Evolutionary conservation across 164 flowering plant genomes (phyloP), one percentile per base, ranked within the genome.

Genomic region (Chimonanthus praecox): DNA sequence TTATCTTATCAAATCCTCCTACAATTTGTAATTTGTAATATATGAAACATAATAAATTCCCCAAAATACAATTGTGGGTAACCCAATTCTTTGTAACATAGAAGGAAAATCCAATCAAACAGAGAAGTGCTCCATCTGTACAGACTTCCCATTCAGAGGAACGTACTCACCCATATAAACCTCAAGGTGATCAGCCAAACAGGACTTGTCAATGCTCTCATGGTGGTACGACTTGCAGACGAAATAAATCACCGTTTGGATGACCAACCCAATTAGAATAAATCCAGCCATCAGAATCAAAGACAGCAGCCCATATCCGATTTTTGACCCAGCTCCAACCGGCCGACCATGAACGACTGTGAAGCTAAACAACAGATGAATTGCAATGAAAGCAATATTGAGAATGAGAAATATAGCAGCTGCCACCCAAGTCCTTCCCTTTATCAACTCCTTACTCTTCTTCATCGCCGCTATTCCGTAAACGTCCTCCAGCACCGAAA

Each of bases 191-290:
- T 85, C 87, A 2, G 91, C 77, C 16, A 88, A 68, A 4, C 77
- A 58, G 0, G 89, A 83, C 68, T 84, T 88, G 64, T 88, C 91
- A n/a, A 86, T 83, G 77, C 70, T 86, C 78, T 88, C 89, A 58
- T 84, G 87, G 72, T 86, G 88, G 16, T 83, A 84, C 0, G 91
- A 84, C 63, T 88, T 88, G 83, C 91, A 88, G 11, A 86, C 82
- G 58, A 86, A 83, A 74, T 88, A 88, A 5, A 86, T 60, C 16
- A 88, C 76, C 0, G 88, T 84, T 48, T 88, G 86, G 3, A 79
- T 61, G 6, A 84, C 82, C 11, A 84, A 80, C 4, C 81, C 83
- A 10, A 84, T 71, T 2, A 86, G 73, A 43, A 82, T 61, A 67
- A 84, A 20, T 72, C 20, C 11, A 18, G 76, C 47, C 13, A 85